phyloP scores from a whole-genome alignment of 2,329 filamentous ascomycete species.

The Paecilomyces niveus region DNA sequence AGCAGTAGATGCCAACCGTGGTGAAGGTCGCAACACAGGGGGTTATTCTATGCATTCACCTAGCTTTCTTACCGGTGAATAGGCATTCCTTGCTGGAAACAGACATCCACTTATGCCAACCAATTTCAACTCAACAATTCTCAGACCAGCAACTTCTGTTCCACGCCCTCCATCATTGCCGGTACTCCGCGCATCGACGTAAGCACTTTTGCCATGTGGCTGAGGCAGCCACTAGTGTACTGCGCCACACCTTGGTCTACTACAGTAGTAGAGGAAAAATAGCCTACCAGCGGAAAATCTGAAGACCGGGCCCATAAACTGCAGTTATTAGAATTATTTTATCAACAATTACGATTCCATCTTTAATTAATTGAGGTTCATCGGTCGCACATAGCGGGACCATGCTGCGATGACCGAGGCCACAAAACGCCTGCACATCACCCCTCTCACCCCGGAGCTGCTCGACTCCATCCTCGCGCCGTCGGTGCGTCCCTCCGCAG shows the following conservation, averaged over 20 bases:
- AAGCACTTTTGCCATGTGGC: neutral
- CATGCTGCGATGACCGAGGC: constrained; percentile 24
- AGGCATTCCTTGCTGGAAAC: too few species aligned
- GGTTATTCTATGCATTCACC: too few species aligned
- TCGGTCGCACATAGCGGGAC: neutral
- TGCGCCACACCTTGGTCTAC: constrained; percentile 8
- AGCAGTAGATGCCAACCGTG: too few species aligned
- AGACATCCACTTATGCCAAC: too few species aligned
- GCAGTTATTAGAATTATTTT: neutral
- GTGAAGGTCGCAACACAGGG: too few species aligned
- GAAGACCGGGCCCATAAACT: neutral
- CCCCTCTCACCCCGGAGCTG: constrained; percentile 71
- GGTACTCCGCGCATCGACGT: neutral
- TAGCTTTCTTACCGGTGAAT: neutral
- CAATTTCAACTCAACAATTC: neutral
- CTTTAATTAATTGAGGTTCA: neutral
- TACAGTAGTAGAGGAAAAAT: neutral
- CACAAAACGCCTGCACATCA: constrained; percentile 68
- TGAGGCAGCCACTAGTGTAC: neutral
- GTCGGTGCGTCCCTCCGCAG: constrained; percentile 57
- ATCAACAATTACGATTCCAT: neutral
- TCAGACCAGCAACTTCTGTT: too few species aligned
- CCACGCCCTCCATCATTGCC: too few species aligned
- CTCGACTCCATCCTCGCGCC: constrained; percentile 65
- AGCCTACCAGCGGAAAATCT: neutral